Evolutionary conservation across 2,329 filamentous ascomycete species (phyloP).

Genomic region (Colletotrichum sp.): DNA sequence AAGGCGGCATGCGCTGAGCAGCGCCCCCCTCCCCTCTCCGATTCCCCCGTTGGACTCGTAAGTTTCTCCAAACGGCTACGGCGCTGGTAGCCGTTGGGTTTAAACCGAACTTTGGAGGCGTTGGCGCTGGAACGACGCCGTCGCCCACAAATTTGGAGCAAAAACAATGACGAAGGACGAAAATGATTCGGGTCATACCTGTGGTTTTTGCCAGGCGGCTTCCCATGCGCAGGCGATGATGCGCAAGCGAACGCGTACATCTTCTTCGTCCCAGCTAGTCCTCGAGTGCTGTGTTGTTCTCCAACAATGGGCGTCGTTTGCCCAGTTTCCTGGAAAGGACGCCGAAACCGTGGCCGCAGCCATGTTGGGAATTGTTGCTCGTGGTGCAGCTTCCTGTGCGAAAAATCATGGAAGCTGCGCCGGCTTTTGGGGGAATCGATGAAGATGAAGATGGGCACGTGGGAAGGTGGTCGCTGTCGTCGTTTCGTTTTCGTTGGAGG

Average conservation of each 20-base stretch:
- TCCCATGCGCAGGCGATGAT: conserved; percentile 40
- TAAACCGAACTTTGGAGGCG: conserved; percentile 1
- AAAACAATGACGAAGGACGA: conserved; percentile 6
- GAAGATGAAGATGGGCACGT: background rate
- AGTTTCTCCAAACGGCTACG: background rate
- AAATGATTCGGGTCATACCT: conserved; percentile 24
- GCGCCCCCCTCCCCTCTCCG: conserved; percentile 2
- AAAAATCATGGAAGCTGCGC: conserved; percentile 59
- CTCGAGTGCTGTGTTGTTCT: conserved; percentile 36
- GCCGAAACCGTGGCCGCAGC: conserved; percentile 55
- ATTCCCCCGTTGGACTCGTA: background rate
- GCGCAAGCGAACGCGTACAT: conserved; percentile 22
- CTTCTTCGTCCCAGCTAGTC: conserved; percentile 40
- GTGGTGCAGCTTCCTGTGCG: conserved; percentile 43
- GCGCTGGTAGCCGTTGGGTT: background rate
- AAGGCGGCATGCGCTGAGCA: background rate
- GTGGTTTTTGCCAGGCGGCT: conserved; percentile 23
- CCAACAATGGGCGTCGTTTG: conserved; percentile 44
- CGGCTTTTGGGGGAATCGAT: conserved; percentile 7
- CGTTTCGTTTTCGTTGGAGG: background rate
- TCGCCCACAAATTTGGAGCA: conserved; percentile 3
- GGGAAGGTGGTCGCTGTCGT: conserved; percentile 2
- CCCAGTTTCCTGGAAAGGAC: conserved; percentile 44
- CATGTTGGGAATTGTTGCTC: conserved; percentile 57
- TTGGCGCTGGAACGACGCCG: conserved; percentile 1